These are phyloP conservation scores for Anacardium occidentale DNA, from an alignment of 345 rosid genomes.

Conservation along the genomic window DNA sequence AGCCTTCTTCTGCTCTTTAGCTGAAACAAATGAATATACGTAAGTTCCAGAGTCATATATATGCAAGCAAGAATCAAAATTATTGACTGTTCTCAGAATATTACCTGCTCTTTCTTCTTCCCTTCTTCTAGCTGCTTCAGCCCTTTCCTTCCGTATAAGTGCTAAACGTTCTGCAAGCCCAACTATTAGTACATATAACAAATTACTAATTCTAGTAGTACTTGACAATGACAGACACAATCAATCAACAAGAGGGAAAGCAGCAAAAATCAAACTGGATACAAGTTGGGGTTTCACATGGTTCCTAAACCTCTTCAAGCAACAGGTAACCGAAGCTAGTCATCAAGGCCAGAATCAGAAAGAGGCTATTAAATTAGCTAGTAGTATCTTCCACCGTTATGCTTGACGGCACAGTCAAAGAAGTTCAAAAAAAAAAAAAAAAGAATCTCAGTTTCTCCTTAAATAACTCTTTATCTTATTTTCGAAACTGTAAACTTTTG, in stretches of 20 bases:
- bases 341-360: neutral
- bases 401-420: neutral
- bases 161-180: conserved; percentile 49
- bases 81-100: neutral
- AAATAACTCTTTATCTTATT: neutral
- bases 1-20: conserved; percentile 60
- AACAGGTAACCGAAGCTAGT: neutral
- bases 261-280: neutral
- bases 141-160: conserved; percentile 67
- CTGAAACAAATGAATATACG: conserved; percentile 33
- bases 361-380: neutral
- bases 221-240: neutral
- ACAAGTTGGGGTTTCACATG: neutral
- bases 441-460: too few relatives aligned
- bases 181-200: neutral
- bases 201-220: neutral
- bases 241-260: neutral
- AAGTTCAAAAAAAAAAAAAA: too few relatives aligned
- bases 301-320: neutral
- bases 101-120: conserved; percentile 76
- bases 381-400: neutral
- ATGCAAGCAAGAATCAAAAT: neutral
- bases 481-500: neutral
- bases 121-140: conserved; percentile 64
- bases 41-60: neutral